Percentiles rank a stretch among this genome's conserved stretches.
Conservation (phyloP, 129 eudicot species). For the Pittosporum tobira region DNA sequence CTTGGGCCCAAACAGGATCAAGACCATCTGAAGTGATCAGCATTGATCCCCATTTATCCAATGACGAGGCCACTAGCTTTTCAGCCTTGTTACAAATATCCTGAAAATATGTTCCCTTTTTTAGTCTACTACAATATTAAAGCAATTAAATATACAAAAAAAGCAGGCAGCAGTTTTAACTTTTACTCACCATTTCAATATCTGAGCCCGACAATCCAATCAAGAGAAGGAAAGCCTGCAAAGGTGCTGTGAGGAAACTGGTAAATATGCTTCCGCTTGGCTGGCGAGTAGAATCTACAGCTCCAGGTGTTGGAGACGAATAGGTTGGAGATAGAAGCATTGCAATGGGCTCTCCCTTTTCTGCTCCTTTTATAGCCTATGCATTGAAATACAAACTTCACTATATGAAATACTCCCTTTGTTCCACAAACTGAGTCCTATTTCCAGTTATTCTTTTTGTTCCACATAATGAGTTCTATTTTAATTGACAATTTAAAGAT, state of each 20-base stretch:
- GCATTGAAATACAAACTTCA: too few relatives aligned
- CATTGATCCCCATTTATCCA: constrained; percentile 59
- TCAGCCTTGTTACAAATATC: constrained; percentile 58
- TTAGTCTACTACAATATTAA: constrained; percentile 3
- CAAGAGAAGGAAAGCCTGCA: constrained; percentile 72
- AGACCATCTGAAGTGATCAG: constrained; percentile 53
- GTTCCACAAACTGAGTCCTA: too few relatives aligned
- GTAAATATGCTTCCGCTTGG: constrained; percentile 76
- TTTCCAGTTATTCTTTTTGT: too few relatives aligned
- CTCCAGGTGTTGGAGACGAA: constrained; percentile 38
- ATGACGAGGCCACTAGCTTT: constrained; percentile 45
- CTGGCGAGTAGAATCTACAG: constrained; percentile 50
- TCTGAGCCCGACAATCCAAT: constrained; percentile 72
- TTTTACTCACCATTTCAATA: constrained; percentile 45
- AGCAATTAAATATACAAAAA: constrained; percentile 6
- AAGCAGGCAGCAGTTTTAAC: neutral
- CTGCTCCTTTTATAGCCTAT: constrained; percentile 56
- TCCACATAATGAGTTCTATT: too few relatives aligned
- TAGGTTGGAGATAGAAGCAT: constrained; percentile 74
- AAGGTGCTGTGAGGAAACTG: constrained; percentile 74
- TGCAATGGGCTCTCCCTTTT: constrained; percentile 74
- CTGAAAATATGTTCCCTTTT: constrained; percentile 28
- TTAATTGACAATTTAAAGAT: too few relatives aligned
- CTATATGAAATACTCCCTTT: too few relatives aligned
- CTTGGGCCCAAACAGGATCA: constrained; percentile 82